Percentiles rank a stretch among this genome's conserved stretches.
Conservation (phyloP, 768 basidiomycete species). For the Agaricus sinodeliciosus region DNA sequence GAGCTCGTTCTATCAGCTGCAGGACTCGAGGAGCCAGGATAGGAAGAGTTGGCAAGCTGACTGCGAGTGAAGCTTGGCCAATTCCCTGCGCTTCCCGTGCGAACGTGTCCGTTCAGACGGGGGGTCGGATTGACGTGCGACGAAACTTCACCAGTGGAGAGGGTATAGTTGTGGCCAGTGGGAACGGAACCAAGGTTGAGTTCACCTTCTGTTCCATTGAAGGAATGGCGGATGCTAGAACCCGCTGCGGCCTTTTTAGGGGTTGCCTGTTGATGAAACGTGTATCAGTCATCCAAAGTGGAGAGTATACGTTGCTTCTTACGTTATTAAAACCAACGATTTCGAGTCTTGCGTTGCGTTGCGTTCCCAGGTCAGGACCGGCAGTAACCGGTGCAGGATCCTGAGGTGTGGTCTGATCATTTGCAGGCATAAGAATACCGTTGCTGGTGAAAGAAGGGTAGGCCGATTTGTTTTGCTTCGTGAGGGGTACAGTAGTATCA, state of each 20-base stretch:
- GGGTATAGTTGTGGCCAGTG: conserved; percentile 29
- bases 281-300: background rate
- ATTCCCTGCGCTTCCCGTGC: conserved; percentile 77
- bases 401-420: conserved; percentile 54
- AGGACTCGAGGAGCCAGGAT: conserved; percentile 46
- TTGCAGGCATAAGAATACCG: conserved; percentile 50
- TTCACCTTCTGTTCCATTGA: conserved; percentile 66
- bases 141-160: conserved; percentile 11
- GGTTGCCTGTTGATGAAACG: conserved; percentile 27
- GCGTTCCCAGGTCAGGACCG: conserved; percentile 78
- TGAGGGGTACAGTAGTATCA: conserved; percentile 57
- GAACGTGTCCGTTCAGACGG: conserved; percentile 63
- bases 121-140: conserved; percentile 13
- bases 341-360: conserved; percentile 62
- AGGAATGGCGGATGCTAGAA: conserved; percentile 63
- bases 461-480: conserved; percentile 81
- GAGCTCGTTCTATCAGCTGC: conserved; percentile 50
- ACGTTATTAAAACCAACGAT: conserved; percentile 73
- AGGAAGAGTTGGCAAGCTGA: conserved; percentile 42
- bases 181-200: conserved; percentile 54
- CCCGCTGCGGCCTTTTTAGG: conserved; percentile 41
- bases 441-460: conserved; percentile 65
- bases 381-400: conserved; percentile 80
- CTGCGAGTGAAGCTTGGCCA: conserved; percentile 62
- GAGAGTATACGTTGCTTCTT: conserved; percentile 15